phyloP scores from a whole-genome alignment of 345 rosid genomes.

The Eucalyptus coolabah region DNA sequence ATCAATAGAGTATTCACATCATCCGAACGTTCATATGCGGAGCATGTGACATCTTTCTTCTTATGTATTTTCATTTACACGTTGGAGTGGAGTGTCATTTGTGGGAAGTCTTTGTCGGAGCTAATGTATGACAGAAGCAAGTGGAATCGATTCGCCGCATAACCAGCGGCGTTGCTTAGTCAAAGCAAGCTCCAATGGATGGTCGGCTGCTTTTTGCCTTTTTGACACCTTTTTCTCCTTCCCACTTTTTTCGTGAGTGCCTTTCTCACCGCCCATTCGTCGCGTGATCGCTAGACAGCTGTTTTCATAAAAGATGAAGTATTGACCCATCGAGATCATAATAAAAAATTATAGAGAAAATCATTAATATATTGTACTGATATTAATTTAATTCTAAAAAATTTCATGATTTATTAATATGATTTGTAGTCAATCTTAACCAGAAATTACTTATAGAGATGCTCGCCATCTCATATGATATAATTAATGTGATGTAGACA shows the following conservation, averaged over 20 bases:
- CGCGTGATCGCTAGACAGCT: neutral
- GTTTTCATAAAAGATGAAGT: neutral
- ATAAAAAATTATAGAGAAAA: neutral
- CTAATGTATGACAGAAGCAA: neutral
- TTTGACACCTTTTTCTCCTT: neutral
- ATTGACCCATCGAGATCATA: neutral
- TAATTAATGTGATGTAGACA: fast-evolving
- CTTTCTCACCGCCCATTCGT: neutral
- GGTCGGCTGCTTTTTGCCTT: neutral
- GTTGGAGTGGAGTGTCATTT: neutral
- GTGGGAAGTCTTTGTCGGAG: neutral
- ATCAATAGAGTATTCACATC: neutral
- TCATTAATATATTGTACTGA: fast-evolving
- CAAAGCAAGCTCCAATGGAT: neutral
- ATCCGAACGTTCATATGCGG: neutral
- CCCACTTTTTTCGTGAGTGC: neutral
- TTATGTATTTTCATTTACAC: neutral
- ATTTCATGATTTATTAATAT: neutral
- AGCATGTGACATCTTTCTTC: neutral
- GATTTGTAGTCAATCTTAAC: neutral
- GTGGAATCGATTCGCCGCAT: neutral
- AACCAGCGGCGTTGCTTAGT: neutral
- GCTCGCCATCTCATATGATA: fast-evolving
- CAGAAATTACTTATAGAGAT: fast-evolving
- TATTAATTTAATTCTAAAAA: neutral